Base-by-base conservation (phyloP, 1,284 basidiomycete species). In the Pseudozyma hubeiensis region DNA sequence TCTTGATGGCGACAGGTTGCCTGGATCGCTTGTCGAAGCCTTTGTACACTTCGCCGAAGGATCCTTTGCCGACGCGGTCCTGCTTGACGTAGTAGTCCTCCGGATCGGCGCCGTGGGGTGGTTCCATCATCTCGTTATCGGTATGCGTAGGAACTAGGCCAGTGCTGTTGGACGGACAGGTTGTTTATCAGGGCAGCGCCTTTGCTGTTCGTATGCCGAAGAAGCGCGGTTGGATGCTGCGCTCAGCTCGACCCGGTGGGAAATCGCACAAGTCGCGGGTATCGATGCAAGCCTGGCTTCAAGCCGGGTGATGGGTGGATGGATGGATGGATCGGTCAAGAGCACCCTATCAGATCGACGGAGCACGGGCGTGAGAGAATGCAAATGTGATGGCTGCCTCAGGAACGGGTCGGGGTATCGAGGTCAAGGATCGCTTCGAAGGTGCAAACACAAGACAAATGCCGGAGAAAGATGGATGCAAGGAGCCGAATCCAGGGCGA, bases 41-140 rank as follows among this genome's bases (percentile, higher is more conserved):
- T 30, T 81, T 81, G 67, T 79, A 84, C 29, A 84, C 82, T 62
- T 84, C 80, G 19, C 81, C 82, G 50, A 81, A 84, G n/a, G 80
- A 82, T 17, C 80, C 82, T 46, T 79, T 79, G n/a, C 82, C 82
- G 51, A 99, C 97, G 82, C 93, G 90, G 86, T 96, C 92, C 87
- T 98, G 95, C 84, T 92, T 93, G 75, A 97, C 94, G 85, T 97
- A 99, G 65, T 77, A 79, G 47, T 79, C 77, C 29, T 79, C 77
- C 16, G 77, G 77, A 44, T 79, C 77, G 14, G 77, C 77, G 47
- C 75, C 75, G 44, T 79, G 77, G 10, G 77, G 72, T 50, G 77
- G 68, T 46, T 75, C 59, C 46, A 68, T 49, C 62, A 74, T 74
- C 24, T 17, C 53, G 16, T 9, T 46, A 24, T 24, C 24, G 24